Base-by-base conservation (phyloP, 306 rosid species). In the Medicago ruthenica region DNA sequence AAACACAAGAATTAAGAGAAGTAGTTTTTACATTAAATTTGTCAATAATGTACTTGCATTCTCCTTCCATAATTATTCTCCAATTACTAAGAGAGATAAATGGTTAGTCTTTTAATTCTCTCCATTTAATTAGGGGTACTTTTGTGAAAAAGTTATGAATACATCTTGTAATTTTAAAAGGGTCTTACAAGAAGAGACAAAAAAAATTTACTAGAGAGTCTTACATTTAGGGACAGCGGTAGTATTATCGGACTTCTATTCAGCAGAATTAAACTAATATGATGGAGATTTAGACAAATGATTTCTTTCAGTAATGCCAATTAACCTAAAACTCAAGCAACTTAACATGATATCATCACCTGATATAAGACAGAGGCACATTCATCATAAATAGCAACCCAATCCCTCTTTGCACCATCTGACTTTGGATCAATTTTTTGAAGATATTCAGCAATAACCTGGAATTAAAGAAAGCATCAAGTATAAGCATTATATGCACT, bases 371-470 rank as follows among this genome's bases (percentile, higher is more conserved):
- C 99, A 7, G 86, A 85, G 65, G 99, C 97, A 88, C 99, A 95
- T 83, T 95, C 99, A 76, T 95, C 99, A 79, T 95, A 95, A 79
- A 95, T 95, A 80, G 99, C 97, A 81, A 95, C 99, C 99, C 99
- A 95, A 39, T 95, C 99, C 82, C 99, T 95, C 90, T 95, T 95
- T 27, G 99, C 99, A 83, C 99, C 99, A 70, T 95, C 99, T 21
- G 99, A 95, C 83, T 95, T 95, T 31, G 99, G 99, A 76, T 95
- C 99, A 80, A 95, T 34, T 86, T 95, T 95, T 78, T 95, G 99
- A 80, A 95, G 96, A 80, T 92, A 92, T 85, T 95, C 99, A 58
- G 99, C 96, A 78, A 95, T 95, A 72, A 92, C 97, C 99, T 95
- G 90, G 74, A 47, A 61, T 42, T 44, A 67, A 67, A 74, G 72